These are phyloP conservation scores for Erysimum cheiranthoides DNA, from an alignment of 345 rosid species.

Conservation along the genomic window DNA sequence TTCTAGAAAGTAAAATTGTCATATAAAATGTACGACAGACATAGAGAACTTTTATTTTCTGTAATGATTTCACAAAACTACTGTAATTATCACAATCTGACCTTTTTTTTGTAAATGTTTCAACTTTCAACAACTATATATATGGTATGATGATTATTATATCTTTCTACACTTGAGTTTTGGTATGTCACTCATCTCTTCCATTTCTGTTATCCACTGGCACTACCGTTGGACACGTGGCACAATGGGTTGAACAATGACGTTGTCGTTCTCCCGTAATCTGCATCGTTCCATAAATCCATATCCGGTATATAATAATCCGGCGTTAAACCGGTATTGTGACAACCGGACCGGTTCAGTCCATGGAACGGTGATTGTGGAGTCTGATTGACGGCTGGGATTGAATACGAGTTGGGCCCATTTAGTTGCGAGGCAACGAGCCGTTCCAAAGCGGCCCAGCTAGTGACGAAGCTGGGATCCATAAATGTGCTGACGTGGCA, in stretches of 20 bases:
- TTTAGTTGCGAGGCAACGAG: slow-evolving; percentile 76
- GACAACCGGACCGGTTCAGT: slow-evolving; percentile 34
- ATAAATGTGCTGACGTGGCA: slow-evolving; percentile 44
- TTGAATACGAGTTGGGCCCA: slow-evolving; percentile 52
- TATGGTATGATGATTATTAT: slow-evolving; percentile 31
- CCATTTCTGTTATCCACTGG: slow-evolving; percentile 43
- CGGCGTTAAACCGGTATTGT: slow-evolving; percentile 24
- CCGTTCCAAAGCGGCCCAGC: slow-evolving; percentile 72
- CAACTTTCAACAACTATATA: slow-evolving; percentile 34
- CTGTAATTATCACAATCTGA: slow-evolving; percentile 49
- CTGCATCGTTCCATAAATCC: slow-evolving; percentile 44
- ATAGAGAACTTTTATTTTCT: neutral
- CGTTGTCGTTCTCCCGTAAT: slow-evolving; percentile 39
- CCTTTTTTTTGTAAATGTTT: slow-evolving; percentile 22
- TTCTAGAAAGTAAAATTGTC: slow-evolving; percentile 36
- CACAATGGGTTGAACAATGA: slow-evolving; percentile 48
- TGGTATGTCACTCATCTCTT: slow-evolving; percentile 4
- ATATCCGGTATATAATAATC: slow-evolving; percentile 47
- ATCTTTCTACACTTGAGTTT: slow-evolving; percentile 25
- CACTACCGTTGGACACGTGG: slow-evolving; percentile 48
- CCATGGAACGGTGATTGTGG: slow-evolving; percentile 49
- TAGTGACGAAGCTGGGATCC: slow-evolving; percentile 51
- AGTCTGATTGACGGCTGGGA: slow-evolving; percentile 32
- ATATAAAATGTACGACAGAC: slow-evolving; percentile 29
- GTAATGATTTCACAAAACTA: slow-evolving; percentile 44